A percentile compares a stretch with the other conserved stretches of the same genome.
These are phyloP conservation scores for Colletotrichum nymphaeae DNA, from an alignment of 2,329 filamentous ascomycete species.

Conservation along the genomic window DNA sequence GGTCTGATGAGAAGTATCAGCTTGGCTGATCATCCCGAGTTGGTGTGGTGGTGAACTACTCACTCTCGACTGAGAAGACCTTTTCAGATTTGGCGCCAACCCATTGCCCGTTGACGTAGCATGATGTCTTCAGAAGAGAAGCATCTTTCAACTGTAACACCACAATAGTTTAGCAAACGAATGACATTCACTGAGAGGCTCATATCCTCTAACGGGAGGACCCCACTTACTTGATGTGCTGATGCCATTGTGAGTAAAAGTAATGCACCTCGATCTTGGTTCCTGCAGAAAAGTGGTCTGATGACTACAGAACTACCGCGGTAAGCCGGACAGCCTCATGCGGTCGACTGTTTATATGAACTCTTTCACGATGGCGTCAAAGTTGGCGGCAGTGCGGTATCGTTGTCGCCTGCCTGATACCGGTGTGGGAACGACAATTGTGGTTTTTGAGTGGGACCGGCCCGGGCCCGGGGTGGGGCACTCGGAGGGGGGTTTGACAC, in stretches of 20 bases:
- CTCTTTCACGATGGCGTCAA: conserved; percentile 14
- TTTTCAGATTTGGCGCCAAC: conserved; percentile 76
- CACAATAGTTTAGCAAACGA: not conserved
- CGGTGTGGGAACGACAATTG: conserved; percentile 21
- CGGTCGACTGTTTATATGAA: conserved; percentile 25
- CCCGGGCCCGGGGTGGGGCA: conserved; percentile 22
- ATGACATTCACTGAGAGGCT: not conserved
- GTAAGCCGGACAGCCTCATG: not conserved
- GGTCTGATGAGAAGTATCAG: conserved; percentile 61
- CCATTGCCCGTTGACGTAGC: conserved; percentile 84
- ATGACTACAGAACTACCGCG: not conserved
- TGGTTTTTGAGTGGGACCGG: conserved; percentile 26
- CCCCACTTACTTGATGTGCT: conserved; percentile 13
- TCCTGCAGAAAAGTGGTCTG: conserved; percentile 10
- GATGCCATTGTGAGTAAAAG: conserved; percentile 20
- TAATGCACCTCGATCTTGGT: conserved; percentile 1
- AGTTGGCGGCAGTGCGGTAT: not conserved
- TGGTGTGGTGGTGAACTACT: not conserved
- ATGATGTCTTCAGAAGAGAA: conserved; percentile 75
- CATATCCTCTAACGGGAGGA: not conserved
- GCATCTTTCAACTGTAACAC: conserved; percentile 65
- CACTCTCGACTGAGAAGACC: conserved; percentile 78
- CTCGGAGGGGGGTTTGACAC: conserved; percentile 24
- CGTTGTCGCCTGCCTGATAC: conserved; percentile 16
- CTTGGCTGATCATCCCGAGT: not conserved